Conservation (phyloP, 257 asterid genomes). For the Striga asiatica region DNA sequence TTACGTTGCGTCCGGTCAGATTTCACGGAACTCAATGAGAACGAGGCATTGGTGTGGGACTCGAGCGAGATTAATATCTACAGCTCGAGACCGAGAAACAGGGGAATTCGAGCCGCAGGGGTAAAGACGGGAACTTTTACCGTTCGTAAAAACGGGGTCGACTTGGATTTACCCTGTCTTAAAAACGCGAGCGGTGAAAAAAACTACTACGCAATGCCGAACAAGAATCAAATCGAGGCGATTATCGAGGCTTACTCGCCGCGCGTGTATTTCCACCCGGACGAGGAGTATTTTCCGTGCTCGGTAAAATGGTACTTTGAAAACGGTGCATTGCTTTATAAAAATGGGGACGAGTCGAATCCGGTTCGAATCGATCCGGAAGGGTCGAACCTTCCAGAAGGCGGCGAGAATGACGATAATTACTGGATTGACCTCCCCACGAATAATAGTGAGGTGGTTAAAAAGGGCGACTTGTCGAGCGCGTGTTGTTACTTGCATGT, state of each 20-base stretch:
- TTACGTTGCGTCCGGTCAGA: constrained; percentile 37
- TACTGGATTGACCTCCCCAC: constrained; percentile 72
- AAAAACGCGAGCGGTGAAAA: constrained; percentile 26
- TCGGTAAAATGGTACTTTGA: constrained; percentile 67
- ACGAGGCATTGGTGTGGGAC: constrained; percentile 45
- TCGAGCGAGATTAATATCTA: constrained; percentile 24
- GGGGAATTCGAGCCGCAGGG: constrained; percentile 37
- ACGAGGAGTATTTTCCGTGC: constrained; percentile 53
- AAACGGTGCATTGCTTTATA: constrained; percentile 59
- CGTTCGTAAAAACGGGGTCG: constrained; percentile 23
- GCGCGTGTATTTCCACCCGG: constrained; percentile 51
- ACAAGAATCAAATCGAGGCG: constrained; percentile 38
- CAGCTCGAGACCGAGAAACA: constrained; percentile 34
- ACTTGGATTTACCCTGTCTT: constrained; percentile 30
- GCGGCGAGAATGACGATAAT: constrained; percentile 54
- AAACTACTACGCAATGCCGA: constrained; percentile 58
- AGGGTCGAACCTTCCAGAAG: constrained; percentile 72
- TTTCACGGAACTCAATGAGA: constrained; percentile 30
- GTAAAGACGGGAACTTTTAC: constrained; percentile 48
- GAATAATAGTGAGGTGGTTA: constrained; percentile 35
- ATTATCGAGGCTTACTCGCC: constrained; percentile 47
- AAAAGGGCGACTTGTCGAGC: constrained; percentile 37
- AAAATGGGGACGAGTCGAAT: constrained; percentile 45
- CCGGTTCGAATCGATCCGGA: constrained; percentile 29
- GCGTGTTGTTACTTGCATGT: constrained; percentile 43